Conservation (phyloP, 495 filamentous ascomycete genomes). For the Neurospora intermedia region DNA sequence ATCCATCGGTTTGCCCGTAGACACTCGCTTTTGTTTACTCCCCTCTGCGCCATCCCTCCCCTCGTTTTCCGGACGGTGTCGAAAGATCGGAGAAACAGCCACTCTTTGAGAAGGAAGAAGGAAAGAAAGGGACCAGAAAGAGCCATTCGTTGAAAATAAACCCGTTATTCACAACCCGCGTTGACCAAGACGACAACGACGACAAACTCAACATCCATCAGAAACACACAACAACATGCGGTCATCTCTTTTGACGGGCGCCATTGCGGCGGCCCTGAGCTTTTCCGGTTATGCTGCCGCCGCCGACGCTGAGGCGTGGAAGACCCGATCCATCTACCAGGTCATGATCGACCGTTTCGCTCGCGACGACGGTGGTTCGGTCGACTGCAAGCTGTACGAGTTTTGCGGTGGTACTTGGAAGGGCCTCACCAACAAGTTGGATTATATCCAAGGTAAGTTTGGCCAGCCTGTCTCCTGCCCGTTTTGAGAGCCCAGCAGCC, state of each 20-base stretch:
- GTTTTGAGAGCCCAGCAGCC: background rate
- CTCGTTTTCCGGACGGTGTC: background rate
- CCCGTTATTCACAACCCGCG: background rate
- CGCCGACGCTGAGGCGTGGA: conserved; percentile 39
- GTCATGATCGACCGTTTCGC: conserved; percentile 68
- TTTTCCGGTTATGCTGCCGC: conserved; percentile 16
- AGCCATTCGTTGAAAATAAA: background rate
- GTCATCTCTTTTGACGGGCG: conserved; percentile 12
- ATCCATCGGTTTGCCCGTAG: background rate
- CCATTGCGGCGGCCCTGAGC: conserved; percentile 13
- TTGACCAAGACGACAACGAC: background rate
- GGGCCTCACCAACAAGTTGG: conserved; percentile 22
- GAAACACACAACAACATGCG: conserved; percentile 10
- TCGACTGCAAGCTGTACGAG: conserved; percentile 38
- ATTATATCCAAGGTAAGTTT: conserved; percentile 22
- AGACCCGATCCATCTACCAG: conserved; percentile 59
- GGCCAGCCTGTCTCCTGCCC: background rate
- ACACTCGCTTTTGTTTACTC: background rate
- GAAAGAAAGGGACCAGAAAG: conserved; percentile 1
- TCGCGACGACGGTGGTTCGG: conserved; percentile 46
- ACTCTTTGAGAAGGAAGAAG: conserved; percentile 11
- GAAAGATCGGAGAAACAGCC: background rate
- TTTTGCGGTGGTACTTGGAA: conserved; percentile 72
- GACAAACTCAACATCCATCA: background rate
- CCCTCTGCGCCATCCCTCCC: background rate